phyloP scores from a whole-genome alignment of 306 rosid species.

The Astragalus membranaceus region DNA sequence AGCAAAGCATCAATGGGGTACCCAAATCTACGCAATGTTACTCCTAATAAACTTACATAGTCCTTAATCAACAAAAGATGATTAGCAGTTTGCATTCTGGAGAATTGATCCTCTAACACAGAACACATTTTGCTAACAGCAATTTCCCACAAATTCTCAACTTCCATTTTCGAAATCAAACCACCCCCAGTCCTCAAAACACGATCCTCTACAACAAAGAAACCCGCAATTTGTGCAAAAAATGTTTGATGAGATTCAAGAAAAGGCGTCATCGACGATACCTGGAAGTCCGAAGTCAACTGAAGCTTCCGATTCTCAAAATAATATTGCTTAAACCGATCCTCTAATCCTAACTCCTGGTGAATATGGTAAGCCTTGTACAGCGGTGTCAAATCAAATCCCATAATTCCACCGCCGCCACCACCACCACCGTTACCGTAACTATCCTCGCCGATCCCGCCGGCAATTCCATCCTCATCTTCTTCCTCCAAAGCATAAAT shows the following conservation, averaged over 20 bases:
- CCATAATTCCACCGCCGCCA: conserved; percentile 45
- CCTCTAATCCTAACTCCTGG: conserved; percentile 89
- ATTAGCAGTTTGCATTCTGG: conserved; percentile 97
- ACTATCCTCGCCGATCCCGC: conserved; percentile 44
- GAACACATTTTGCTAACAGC: conserved; percentile 98
- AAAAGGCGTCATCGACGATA: conserved; percentile 96
- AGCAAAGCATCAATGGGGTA: conserved; percentile 88
- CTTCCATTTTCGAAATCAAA: conserved; percentile 84
- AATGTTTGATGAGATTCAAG: conserved; percentile 98
- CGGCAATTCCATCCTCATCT: conserved; percentile 60
- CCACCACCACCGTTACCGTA: conserved; percentile 36
- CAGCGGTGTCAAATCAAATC: conserved; percentile 89
- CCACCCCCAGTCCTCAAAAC: conserved; percentile 90
- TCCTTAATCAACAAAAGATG: conserved; percentile 90
- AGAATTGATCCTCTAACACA: conserved; percentile 97
- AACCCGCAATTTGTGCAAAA: conserved; percentile 95
- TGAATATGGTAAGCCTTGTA: conserved; percentile 79
- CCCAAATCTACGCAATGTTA: conserved; percentile 83
- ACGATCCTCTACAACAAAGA: conserved; percentile 90
- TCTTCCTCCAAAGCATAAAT: conserved; percentile 88
- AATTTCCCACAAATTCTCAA: conserved; percentile 95
- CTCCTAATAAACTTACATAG: conserved; percentile 90
- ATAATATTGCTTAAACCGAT: conserved; percentile 84
- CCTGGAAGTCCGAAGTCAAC: conserved; percentile 96
- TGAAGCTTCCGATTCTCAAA: conserved; percentile 93